Conservation (phyloP, 129 eudicot genomes). For the Cynara cardunculus region DNA sequence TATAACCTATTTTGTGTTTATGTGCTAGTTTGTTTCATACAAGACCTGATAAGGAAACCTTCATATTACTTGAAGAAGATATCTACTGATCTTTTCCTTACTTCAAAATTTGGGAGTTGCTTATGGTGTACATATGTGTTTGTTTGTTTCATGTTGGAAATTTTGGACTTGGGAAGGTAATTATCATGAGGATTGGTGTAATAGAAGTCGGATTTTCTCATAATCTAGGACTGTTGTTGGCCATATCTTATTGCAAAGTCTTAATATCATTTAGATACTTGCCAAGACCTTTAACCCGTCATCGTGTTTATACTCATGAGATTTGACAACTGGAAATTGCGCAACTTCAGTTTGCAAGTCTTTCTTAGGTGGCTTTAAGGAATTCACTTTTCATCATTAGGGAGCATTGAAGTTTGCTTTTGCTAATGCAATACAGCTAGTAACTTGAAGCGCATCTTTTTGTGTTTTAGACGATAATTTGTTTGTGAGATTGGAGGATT, state of each 20-base stretch:
- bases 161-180: not conserved
- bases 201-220: not conserved
- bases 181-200: not conserved
- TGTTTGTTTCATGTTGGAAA: not conserved
- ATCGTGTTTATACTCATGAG: not conserved
- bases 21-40: not conserved
- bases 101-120: not conserved
- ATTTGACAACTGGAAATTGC: not conserved
- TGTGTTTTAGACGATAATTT: not conserved
- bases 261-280: not conserved
- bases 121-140: not conserved
- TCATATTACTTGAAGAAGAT: not conserved
- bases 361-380: not conserved
- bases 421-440: not conserved
- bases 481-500: not conserved
- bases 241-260: not conserved
- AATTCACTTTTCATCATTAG: not conserved
- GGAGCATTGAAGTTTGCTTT: not conserved
- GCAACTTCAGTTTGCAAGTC: not conserved
- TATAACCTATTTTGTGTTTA: not conserved
- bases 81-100: not conserved
- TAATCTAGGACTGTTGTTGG: not conserved
- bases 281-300: not conserved
- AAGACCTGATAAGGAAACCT: slow-evolving; percentile 6
- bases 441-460: not conserved